A percentile compares a stretch with the other conserved stretches of the same genome.
Evolutionary conservation across 495 filamentous ascomycete species (phyloP).

Genomic region (Elasticomyces elasticus): DNA sequence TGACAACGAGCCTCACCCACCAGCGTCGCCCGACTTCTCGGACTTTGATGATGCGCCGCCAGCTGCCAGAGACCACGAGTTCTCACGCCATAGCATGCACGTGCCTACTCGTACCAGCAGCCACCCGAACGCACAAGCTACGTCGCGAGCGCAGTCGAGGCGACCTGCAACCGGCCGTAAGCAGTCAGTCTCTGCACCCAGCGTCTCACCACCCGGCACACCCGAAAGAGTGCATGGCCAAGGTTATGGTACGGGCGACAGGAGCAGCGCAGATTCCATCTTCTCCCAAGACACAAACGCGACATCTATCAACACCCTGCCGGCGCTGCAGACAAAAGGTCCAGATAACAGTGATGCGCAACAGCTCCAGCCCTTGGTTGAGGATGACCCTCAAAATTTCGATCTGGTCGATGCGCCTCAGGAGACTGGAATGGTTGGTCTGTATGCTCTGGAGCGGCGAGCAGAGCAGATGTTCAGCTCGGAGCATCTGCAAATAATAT

Average conservation of each 20-base stretch:
- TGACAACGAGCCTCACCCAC: background rate
- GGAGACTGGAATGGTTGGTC: conserved; percentile 15
- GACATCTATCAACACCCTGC: conserved; percentile 32
- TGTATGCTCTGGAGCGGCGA: conserved; percentile 47
- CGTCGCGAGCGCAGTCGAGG: background rate
- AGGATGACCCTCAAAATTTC: conserved; percentile 45
- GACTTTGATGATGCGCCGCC: conserved; percentile 19
- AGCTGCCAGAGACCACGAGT: conserved; percentile 21
- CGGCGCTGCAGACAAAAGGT: conserved; percentile 31
- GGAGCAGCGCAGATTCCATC: conserved; percentile 30
- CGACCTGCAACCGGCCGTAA: background rate
- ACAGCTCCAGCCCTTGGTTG: conserved; percentile 39
- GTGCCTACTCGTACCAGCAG: conserved; percentile 30
- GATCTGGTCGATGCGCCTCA: conserved; percentile 38
- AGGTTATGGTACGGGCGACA: conserved; percentile 14
- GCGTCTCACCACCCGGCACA: conserved; percentile 19
- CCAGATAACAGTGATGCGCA: conserved; percentile 37
- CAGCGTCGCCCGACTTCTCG: conserved; percentile 8
- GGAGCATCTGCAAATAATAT: conserved; percentile 49
- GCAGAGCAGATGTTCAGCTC: conserved; percentile 55
- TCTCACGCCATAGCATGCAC: conserved; percentile 25
- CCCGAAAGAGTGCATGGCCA: background rate
- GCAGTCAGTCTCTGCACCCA: background rate
- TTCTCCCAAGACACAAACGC: conserved; percentile 32
- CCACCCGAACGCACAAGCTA: background rate